Evolutionary conservation across 2,329 filamentous ascomycete species (phyloP), one percentile per base, ranked within the genome.

Genomic region (Stachybotrys chartarum): DNA sequence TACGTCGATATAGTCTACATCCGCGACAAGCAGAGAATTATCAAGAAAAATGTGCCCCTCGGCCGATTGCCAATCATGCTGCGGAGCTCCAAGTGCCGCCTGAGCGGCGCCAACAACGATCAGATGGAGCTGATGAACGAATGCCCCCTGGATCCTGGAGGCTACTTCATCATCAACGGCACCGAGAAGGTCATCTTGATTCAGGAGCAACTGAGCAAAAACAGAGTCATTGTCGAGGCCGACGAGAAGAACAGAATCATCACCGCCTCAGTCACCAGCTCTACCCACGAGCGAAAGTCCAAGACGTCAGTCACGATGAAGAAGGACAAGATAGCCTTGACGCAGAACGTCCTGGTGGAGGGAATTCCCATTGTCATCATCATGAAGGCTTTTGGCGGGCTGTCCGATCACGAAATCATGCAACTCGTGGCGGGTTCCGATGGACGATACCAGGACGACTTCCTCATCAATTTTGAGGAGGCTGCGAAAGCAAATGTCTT

Each of bases 131-230:
- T 86, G 51, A 87, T 97, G 79, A 94, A 96, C 66, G 94, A 99
- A 74, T 99, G 94, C 66, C 91, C 94, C 14, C 78, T 99, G 46
- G 94, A 99, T 67, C 94, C 95, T 1, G 94, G 94, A 59, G 94
- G 94, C 53, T 99, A 99, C 71, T 99, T 99, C 66, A 94, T 99
- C 66, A 91, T 97, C 61, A 91, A 93, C 64, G 94, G 94, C 50
- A 97, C 95, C 18, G 94, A 99, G 71, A 99, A 99, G 77, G 94
- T 99, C 63, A 99, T 99, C 67, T 77, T 99, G 48, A 95, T 99
- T 14, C 94, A 99, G 72, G 95, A 99, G 69, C 94, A 99, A 74
- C 78, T 99, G 68, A 99, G 94, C 81, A 99, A 99, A 81, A 99
- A 99, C 73, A 86, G 94, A 76, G 90, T 99, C 66, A 97, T 99